phyloP scores from a whole-genome alignment of 352 stramenopile species.

The Phytopythium delawarense region DNA sequence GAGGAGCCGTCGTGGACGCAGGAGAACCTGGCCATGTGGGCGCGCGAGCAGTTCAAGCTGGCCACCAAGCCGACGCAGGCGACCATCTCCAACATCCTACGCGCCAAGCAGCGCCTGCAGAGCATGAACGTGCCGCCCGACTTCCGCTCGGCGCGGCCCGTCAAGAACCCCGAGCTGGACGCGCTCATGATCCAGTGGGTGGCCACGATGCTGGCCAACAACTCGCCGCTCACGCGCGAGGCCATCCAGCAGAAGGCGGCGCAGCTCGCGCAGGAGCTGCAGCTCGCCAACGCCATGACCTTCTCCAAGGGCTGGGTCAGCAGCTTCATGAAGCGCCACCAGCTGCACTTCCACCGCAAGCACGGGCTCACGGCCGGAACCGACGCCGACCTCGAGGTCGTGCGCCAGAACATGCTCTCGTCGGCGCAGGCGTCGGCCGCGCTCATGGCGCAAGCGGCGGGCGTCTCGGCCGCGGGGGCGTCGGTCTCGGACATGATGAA shows the following conservation, averaged over 20 bases:
- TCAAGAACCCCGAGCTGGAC: slow-evolving; percentile 55
- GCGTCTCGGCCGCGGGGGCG: not conserved
- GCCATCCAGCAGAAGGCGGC: slow-evolving; percentile 33
- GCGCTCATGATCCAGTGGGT: slow-evolving; percentile 42
- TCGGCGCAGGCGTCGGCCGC: slow-evolving; percentile 7
- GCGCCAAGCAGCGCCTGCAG: slow-evolving; percentile 40
- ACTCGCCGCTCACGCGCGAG: slow-evolving; percentile 20
- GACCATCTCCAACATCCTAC: slow-evolving; percentile 64
- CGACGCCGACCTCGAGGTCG: slow-evolving; percentile 8
- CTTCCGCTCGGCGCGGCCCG: slow-evolving; percentile 36
- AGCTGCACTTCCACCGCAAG: slow-evolving; percentile 32
- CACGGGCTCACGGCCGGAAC: slow-evolving; percentile 4
- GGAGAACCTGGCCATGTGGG: slow-evolving; percentile 45
- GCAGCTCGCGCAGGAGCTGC: slow-evolving; percentile 31
- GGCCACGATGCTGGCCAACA: slow-evolving; percentile 21
- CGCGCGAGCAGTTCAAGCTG: slow-evolving; percentile 47
- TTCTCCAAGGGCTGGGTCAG: slow-evolving; percentile 67
- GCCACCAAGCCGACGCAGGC: slow-evolving; percentile 46
- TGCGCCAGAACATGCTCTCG: slow-evolving; percentile 11
- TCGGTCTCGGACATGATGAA: not conserved
- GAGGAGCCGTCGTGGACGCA: slow-evolving; percentile 48
- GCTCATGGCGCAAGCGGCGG: not conserved
- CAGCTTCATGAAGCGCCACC: slow-evolving; percentile 55
- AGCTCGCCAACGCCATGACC: slow-evolving; percentile 28
- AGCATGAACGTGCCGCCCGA: slow-evolving; percentile 30